Evolutionary conservation across 1,139 yeast species (phyloP).

Genomic region (Magnusiomyces tetraspermus): DNA sequence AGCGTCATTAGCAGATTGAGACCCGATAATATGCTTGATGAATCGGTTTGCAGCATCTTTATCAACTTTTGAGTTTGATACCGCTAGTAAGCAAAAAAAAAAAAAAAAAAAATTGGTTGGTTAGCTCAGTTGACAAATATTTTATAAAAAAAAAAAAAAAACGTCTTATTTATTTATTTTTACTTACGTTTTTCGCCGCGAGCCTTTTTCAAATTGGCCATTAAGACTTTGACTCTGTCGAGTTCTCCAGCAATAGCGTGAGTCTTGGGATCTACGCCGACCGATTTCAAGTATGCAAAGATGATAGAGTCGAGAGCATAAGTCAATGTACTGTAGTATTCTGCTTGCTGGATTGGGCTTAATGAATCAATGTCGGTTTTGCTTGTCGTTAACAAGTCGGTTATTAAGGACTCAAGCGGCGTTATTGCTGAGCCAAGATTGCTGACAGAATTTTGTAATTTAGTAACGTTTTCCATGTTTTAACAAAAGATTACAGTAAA

Average conservation of each 20-base stretch:
- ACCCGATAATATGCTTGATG: constrained; percentile 39
- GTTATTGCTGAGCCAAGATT: constrained; percentile 26
- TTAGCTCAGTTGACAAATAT: neutral
- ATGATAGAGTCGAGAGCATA: constrained; percentile 37
- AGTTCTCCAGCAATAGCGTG: constrained; percentile 67
- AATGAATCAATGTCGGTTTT: constrained; percentile 24
- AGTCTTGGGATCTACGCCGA: constrained; percentile 47
- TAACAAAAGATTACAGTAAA: no score
- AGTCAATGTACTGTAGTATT: constrained; percentile 31
- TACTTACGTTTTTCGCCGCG: constrained; percentile 5
- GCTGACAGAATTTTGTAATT: constrained; percentile 20
- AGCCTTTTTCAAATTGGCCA: constrained; percentile 38
- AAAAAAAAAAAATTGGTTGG: neutral
- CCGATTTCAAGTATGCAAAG: constrained; percentile 50
- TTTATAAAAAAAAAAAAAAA: neutral
- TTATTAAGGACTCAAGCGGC: constrained; percentile 23
- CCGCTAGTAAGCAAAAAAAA: no score
- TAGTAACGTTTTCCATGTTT: constrained; percentile 24
- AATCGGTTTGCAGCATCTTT: constrained; percentile 38
- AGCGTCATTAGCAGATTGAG: neutral
- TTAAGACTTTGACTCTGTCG: constrained; percentile 56
- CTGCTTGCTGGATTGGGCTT: constrained; percentile 29
- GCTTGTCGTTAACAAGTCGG: constrained; percentile 18
- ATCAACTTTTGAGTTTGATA: constrained; percentile 18
- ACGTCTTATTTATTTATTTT: constrained; percentile 5